Conservation (phyloP, 2,329 filamentous ascomycete species). For the Ophiostoma sp. region DNA sequence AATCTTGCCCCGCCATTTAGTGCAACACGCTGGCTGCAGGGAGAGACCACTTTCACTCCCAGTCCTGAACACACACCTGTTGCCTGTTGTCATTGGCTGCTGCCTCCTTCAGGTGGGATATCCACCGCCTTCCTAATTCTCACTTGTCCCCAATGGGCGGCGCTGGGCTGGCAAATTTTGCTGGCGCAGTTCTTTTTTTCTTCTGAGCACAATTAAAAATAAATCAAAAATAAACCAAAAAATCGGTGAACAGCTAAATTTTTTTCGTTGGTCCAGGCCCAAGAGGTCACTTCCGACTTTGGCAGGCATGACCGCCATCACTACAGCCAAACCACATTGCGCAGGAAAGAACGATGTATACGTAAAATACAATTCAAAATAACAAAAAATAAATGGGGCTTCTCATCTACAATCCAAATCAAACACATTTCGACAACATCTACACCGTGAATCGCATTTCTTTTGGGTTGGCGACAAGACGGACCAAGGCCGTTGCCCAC, state of each 20-base stretch:
- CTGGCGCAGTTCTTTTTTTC: background rate
- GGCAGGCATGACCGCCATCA: background rate
- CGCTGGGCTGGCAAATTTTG: slow-evolving; percentile 11
- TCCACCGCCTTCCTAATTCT: slow-evolving; percentile 14
- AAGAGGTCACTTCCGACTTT: background rate
- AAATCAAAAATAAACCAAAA: background rate
- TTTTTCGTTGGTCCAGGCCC: slow-evolving; percentile 1
- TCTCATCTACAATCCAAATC: background rate
- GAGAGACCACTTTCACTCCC: background rate
- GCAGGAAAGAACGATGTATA: background rate
- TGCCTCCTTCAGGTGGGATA: background rate
- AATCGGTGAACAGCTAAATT: slow-evolving; percentile 1
- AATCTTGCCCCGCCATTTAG: slow-evolving; percentile 17
- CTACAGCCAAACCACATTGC: background rate
- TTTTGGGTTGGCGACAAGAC: background rate
- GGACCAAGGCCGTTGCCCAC: background rate
- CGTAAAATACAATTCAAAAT: background rate
- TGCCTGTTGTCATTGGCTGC: background rate
- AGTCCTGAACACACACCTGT: background rate
- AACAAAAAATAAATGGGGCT: background rate
- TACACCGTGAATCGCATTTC: background rate
- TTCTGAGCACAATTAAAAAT: background rate
- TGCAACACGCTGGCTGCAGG: background rate
- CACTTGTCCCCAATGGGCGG: background rate
- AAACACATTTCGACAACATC: too few relatives aligned